Percentiles rank a stretch among this genome's conserved stretches.
Evolutionary conservation across 352 stramenopile genomes (phyloP).

Genomic region (Phytopythium boreale): DNA sequence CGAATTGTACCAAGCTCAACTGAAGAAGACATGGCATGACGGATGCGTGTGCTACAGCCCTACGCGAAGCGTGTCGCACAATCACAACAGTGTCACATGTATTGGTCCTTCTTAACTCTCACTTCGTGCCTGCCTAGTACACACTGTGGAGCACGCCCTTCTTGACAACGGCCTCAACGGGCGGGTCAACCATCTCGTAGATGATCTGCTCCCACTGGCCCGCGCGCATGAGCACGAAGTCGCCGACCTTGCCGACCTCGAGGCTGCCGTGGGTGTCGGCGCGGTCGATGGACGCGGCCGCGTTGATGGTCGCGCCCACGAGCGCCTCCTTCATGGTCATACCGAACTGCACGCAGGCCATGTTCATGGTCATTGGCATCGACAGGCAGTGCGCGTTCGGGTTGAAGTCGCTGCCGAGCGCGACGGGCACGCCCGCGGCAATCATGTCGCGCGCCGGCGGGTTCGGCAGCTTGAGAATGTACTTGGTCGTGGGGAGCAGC

Average conservation of each 20-base stretch:
- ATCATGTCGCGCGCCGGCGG: constrained; percentile 77
- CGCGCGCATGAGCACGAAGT: constrained; percentile 65
- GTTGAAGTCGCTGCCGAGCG: constrained; percentile 83
- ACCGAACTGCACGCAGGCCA: constrained; percentile 77
- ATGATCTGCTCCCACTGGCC: constrained; percentile 82
- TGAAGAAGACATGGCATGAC: not conserved
- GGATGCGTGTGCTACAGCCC: not conserved
- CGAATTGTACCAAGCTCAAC: no score
- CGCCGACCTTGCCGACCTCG: constrained; percentile 71
- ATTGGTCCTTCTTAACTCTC: no score
- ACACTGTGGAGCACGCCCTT: constrained; percentile 37
- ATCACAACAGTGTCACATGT: not conserved
- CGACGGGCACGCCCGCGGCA: constrained; percentile 53
- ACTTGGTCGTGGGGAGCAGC: constrained; percentile 82
- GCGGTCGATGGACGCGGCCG: constrained; percentile 74
- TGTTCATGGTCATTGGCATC: constrained; percentile 88
- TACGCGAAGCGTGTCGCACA: not conserved
- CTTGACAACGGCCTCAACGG: constrained; percentile 79
- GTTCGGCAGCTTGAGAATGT: constrained; percentile 75
- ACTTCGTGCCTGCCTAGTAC: constrained; percentile 14
- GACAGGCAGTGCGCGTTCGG: constrained; percentile 85
- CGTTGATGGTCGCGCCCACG: constrained; percentile 81
- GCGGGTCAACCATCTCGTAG: constrained; percentile 82
- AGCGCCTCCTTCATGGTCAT: constrained; percentile 88
- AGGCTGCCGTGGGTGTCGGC: constrained; percentile 73